Percentiles rank a stretch among this genome's conserved stretches.
Conservation (phyloP, 1,284 basidiomycete genomes). For the Melampsora americana region DNA sequence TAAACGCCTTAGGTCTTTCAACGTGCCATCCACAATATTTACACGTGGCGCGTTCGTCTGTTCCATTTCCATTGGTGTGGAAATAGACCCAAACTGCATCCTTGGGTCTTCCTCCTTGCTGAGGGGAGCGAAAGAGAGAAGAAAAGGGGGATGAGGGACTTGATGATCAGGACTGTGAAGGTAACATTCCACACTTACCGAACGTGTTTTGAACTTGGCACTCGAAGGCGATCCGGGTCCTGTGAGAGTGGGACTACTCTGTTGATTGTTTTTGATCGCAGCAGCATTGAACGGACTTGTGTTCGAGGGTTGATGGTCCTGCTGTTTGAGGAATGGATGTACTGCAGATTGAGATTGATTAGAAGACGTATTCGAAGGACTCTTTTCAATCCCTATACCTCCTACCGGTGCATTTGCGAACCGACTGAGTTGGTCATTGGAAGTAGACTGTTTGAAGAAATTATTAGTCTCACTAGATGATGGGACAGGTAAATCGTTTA, state of each 20-base stretch:
- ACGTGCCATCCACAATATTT: constrained; percentile 50
- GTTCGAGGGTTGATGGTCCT: not conserved
- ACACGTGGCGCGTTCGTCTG: constrained; percentile 46
- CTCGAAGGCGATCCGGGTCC: not conserved
- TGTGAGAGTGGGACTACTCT: constrained; percentile 7
- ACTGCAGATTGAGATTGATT: constrained; percentile 30
- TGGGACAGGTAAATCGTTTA: constrained; percentile 25
- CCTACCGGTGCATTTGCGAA: constrained; percentile 11
- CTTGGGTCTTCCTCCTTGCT: constrained; percentile 40
- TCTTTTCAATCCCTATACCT: not conserved
- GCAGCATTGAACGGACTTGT: not conserved
- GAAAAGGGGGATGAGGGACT: not conserved
- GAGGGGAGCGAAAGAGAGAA: not conserved
- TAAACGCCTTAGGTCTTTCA: constrained; percentile 52
- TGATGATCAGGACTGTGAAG: not conserved
- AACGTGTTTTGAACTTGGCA: constrained; percentile 38
- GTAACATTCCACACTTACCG: constrained; percentile 15
- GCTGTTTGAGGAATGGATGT: constrained; percentile 34
- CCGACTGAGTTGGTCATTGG: not conserved
- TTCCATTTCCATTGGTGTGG: constrained; percentile 37
- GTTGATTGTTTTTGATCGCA: constrained; percentile 16
- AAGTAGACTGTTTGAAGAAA: constrained; percentile 28
- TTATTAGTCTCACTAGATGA: constrained; percentile 21
- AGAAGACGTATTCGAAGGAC: constrained; percentile 23
- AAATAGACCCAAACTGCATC: constrained; percentile 45